Conservation (phyloP, 768 basidiomycete species). For the Hypsizygus marmoreus region DNA sequence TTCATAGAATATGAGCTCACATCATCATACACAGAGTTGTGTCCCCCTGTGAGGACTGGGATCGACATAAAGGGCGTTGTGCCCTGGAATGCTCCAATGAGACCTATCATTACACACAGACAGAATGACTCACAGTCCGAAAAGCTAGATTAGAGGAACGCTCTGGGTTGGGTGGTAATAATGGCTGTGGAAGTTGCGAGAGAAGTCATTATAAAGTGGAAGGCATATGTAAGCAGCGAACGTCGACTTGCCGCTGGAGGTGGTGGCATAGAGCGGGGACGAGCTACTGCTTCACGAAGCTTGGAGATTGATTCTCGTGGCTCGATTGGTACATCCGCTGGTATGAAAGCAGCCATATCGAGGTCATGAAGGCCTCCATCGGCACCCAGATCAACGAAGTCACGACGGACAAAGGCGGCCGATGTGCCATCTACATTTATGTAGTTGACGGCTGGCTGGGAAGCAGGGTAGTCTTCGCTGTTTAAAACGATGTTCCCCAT, state of each 20-base stretch:
- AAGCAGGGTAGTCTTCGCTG: neutral
- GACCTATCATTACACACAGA: neutral
- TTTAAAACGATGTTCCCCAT: conserved; percentile 1
- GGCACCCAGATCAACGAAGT: neutral
- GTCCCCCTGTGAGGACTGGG: neutral
- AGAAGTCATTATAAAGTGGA: too few species aligned
- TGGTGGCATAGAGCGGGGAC: neutral
- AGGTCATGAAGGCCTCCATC: conserved; percentile 1
- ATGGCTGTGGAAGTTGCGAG: neutral
- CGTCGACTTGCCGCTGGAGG: too few species aligned
- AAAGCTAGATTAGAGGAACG: neutral
- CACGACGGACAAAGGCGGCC: neutral
- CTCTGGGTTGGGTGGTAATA: neutral
- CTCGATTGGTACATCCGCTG: too few species aligned
- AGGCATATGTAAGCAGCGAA: too few species aligned
- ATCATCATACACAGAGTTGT: neutral
- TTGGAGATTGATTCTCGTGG: neutral
- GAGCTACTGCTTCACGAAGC: neutral
- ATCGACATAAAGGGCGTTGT: neutral
- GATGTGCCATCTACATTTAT: neutral
- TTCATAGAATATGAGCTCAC: neutral
- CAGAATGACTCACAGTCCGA: neutral
- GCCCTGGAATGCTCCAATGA: neutral
- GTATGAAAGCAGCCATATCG: neutral
- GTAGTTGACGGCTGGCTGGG: neutral